Base-by-base conservation (phyloP, 768 basidiomycete genomes). In the Mycena galopus region DNA sequence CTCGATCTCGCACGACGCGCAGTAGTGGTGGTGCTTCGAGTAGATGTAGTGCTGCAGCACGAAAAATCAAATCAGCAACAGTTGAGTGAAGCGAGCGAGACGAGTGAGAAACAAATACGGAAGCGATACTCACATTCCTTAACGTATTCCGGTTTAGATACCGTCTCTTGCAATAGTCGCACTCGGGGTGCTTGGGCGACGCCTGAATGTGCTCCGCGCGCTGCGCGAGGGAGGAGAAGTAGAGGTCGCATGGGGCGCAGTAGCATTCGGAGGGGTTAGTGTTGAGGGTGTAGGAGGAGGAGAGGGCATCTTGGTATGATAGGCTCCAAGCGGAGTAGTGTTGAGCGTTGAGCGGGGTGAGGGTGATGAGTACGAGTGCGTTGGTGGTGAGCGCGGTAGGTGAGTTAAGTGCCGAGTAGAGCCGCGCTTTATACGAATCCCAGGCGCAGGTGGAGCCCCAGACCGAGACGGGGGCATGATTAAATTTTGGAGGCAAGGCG, bases 11-110 rank as follows among this genome's bases (percentile, higher is more conserved):
- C 76, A 78, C 11, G 71, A 71, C 8, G 75, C 72, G 30, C 76
- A 77, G 42, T 77, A 79, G 42, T 79, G 67, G 53, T 79, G 77
- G 27, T 71, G 67, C n/a, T 71, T 62, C 47, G 78, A 78, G 67
- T 75, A 76, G 29, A 72, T 59, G 39, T 61, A 75, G 35, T 77
- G 79, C 74, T 79, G 33, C 3, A 55, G 25, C 30, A 11, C 5
- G 2, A 11, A 14, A 29, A 33, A 12, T 35, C 63, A 35, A 32
- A 7, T 60, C 9, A 33, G 16, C 19, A 7, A 58, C 39, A 35
- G 23, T 27, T 16, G 47, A 11, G 30, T 4, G n/a, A 17, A 11
- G 10, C 39, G 27, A 37, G 17, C 25, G n/a, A 23, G 11, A 33
- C 3, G 30, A 65, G 47, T 5, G 25, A 14, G 23, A 23, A 14